phyloP scores from a whole-genome alignment of 768 basidiomycete species.

The Pleurotus pulmonarius region DNA sequence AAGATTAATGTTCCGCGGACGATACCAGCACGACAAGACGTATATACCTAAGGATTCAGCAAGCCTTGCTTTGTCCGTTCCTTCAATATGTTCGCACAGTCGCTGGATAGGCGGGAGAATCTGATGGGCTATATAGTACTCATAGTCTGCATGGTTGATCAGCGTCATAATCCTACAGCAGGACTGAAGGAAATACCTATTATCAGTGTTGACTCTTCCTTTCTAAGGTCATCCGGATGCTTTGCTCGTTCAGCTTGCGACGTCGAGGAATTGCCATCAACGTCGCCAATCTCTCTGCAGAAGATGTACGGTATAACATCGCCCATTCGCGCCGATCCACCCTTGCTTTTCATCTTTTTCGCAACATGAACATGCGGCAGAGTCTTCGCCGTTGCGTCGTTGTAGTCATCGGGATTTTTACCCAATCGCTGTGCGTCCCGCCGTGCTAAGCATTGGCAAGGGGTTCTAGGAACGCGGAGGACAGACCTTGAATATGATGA shows the following conservation, averaged over 20 bases:
- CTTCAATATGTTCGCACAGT: conserved; percentile 94
- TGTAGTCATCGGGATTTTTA: conserved; percentile 96
- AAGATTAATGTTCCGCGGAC: background rate
- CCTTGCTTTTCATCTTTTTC: conserved; percentile 80
- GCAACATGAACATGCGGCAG: conserved; percentile 98
- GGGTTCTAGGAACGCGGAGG: background rate
- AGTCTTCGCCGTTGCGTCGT: conserved; percentile 71
- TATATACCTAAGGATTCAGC: conserved; percentile 88
- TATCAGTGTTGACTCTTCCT: conserved; percentile 57
- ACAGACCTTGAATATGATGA: conserved; percentile 88
- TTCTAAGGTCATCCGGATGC: conserved; percentile 90
- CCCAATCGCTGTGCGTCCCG: conserved; percentile 68
- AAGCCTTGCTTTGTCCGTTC: conserved; percentile 85
- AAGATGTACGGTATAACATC: conserved; percentile 98
- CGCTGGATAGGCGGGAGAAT: conserved; percentile 93
- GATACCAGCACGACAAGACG: background rate
- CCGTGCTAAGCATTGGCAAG: too few species aligned
- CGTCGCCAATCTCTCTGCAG: conserved; percentile 54
- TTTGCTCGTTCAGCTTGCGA: conserved; percentile 87
- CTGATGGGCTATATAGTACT: conserved; percentile 88
- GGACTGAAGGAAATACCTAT: conserved; percentile 52
- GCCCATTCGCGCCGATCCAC: conserved; percentile 75
- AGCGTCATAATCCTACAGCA: too few species aligned
- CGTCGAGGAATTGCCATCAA: conserved; percentile 64
- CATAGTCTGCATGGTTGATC: conserved; percentile 59